Conservation (phyloP, 352 stramenopile species). For the Phytophthora europaea region DNA sequence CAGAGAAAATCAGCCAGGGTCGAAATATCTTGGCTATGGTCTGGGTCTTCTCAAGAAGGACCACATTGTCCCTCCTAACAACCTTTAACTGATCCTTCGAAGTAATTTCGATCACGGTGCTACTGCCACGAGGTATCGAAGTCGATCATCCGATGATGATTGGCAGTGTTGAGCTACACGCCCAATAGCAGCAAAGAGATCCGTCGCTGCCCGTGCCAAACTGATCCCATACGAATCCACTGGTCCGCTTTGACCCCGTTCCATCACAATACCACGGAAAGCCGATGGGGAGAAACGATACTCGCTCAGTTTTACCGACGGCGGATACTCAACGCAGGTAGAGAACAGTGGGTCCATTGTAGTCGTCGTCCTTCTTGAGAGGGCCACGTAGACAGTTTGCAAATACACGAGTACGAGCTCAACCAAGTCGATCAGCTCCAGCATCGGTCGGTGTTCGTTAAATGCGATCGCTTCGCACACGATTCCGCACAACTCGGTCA, state of each 20-base stretch:
- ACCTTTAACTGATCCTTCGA: conserved; percentile 26
- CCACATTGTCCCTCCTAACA: conserved; percentile 61
- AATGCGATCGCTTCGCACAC: conserved; percentile 53
- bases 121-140: conserved; percentile 25
- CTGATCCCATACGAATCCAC: conserved; percentile 67
- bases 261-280: conserved; percentile 36
- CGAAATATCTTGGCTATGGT: conserved; percentile 81
- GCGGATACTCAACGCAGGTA: conserved; percentile 3
- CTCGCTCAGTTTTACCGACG: conserved; percentile 14
- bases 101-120: conserved; percentile 6
- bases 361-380: conserved; percentile 35
- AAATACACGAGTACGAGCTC: conserved; percentile 50
- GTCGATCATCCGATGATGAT: conserved; percentile 36
- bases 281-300: conserved; percentile 30
- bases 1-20: conserved; percentile 59
- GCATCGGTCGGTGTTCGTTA: conserved; percentile 32
- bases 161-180: conserved; percentile 58
- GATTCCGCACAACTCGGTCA: conserved; percentile 75
- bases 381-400: conserved; percentile 34
- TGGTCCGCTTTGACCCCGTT: conserved; percentile 40
- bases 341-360: conserved; percentile 28
- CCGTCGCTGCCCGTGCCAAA: conserved; percentile 45
- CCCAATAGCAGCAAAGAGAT: conserved; percentile 63
- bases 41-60: conserved; percentile 84
- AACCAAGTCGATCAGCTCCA: conserved; percentile 39